Conservation (phyloP, 768 basidiomycete genomes). For the Pisolithus tinctorius region DNA sequence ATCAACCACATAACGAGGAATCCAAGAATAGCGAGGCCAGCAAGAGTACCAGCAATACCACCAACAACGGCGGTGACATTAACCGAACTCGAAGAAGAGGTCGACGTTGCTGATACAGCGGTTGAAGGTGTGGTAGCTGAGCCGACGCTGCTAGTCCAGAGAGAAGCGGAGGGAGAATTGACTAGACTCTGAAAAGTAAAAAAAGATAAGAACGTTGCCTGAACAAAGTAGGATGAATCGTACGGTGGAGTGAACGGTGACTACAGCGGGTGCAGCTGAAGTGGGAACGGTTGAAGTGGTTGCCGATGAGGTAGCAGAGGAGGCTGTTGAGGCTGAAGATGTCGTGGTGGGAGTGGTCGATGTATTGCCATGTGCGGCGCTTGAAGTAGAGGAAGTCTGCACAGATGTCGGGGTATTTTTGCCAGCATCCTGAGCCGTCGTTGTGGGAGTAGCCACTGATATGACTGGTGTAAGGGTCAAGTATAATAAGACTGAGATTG, state of each 20-base stretch:
- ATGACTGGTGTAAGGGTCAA: no score
- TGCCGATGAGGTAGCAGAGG: constrained; percentile 10
- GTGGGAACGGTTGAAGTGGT: constrained; percentile 4
- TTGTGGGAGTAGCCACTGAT: no score
- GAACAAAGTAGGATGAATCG: background rate
- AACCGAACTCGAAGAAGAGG: constrained; percentile 31
- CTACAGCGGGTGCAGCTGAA: constrained; percentile 3
- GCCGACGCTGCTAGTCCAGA: background rate
- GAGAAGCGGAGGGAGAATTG: background rate
- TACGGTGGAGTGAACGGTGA: constrained; percentile 1
- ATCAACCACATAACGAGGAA: constrained; percentile 42
- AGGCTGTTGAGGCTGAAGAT: constrained; percentile 1
- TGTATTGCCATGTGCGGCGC: background rate
- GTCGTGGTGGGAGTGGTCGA: background rate
- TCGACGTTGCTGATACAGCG: constrained; percentile 18
- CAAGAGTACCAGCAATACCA: constrained; percentile 41
- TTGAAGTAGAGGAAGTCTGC: no score
- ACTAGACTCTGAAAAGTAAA: background rate
- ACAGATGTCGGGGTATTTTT: no score
- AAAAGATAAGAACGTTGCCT: background rate
- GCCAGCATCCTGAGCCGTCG: no score
- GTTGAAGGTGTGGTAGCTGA: constrained; percentile 1
- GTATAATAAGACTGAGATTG: no score
- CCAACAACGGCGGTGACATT: constrained; percentile 27
- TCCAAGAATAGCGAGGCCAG: constrained; percentile 33